A percentile compares a stretch with the other conserved stretches of the same genome.
These are phyloP conservation scores for Sicyos baderoa DNA, from an alignment of 306 rosid genomes.

Conservation along the genomic window DNA sequence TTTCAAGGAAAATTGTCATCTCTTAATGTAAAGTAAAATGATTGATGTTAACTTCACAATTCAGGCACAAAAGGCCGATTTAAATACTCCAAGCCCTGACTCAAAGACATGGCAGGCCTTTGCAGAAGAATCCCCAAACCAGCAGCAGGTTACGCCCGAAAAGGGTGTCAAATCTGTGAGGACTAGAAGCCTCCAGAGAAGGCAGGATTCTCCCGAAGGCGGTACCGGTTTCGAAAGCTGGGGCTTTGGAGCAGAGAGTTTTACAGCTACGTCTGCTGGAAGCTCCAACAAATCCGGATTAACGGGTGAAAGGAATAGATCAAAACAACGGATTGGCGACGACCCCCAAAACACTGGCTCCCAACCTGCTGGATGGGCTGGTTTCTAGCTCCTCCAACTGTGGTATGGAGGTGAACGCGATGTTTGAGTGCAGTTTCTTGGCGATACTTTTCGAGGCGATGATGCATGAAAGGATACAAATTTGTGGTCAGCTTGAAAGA, in stretches of 20 bases:
- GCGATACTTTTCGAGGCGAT: neutral
- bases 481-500: neutral
- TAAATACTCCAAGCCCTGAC: constrained; percentile 47
- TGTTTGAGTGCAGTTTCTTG: neutral
- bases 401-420: neutral
- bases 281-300: constrained; percentile 42
- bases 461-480: constrained; percentile 8
- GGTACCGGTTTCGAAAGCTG: constrained; percentile 49
- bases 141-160: constrained; percentile 35
- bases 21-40: neutral
- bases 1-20: neutral
- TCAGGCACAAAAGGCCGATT: constrained; percentile 28
- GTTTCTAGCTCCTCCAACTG: constrained; percentile 41
- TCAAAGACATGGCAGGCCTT: constrained; percentile 75
- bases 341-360: constrained; percentile 42
- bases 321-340: constrained; percentile 40
- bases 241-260: constrained; percentile 75
- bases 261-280: constrained; percentile 46
- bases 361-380: constrained; percentile 99
- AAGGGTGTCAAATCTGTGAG: constrained; percentile 55
- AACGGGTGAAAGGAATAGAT: constrained; percentile 34
- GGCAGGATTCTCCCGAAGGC: constrained; percentile 34
- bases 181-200: constrained; percentile 52
- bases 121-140: constrained; percentile 45
- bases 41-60: neutral